phyloP scores from a whole-genome alignment of 1,284 basidiomycete genomes.

The Cystobasidium pallidum region DNA sequence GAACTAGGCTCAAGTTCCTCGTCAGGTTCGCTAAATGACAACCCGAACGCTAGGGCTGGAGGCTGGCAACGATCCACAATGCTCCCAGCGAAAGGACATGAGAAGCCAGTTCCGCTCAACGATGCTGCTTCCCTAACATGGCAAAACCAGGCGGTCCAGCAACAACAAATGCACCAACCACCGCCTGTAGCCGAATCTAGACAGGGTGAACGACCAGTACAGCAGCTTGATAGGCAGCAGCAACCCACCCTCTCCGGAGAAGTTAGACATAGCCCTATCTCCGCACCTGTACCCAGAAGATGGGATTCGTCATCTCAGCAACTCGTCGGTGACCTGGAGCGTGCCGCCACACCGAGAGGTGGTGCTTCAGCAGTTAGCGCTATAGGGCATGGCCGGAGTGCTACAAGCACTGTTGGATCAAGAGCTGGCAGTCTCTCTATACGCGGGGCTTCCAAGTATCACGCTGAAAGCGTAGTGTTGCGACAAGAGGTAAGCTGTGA shows the following conservation, averaged over 20 bases:
- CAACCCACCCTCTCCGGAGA: not conserved
- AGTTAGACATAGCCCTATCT: conserved; percentile 13
- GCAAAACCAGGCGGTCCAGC: not conserved
- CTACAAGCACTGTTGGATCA: not conserved
- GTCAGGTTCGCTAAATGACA: conserved; percentile 22
- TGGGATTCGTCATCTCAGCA: conserved; percentile 17
- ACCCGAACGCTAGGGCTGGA: conserved; percentile 22
- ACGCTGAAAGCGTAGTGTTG: conserved; percentile 30
- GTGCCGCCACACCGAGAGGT: conserved; percentile 36
- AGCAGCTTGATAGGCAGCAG: not conserved
- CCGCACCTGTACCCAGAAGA: conserved; percentile 30
- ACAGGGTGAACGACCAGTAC: not conserved
- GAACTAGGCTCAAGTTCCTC: conserved; percentile 1
- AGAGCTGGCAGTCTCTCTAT: conserved; percentile 27
- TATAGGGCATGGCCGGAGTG: not conserved
- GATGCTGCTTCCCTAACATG: not conserved
- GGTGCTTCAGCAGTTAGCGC: not conserved
- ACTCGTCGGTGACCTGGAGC: conserved; percentile 30
- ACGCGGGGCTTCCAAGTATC: conserved; percentile 34
- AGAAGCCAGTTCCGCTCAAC: not conserved
- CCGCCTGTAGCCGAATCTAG: not conserved
- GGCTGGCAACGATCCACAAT: conserved; percentile 24
- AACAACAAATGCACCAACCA: not conserved
- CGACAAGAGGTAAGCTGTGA: conserved; percentile 23
- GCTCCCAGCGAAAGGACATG: not conserved